Evolutionary conservation across 179 eudicot genomes (phyloP), one percentile per base, ranked within the genome.

Genomic region (Monotropa hypopitys): DNA sequence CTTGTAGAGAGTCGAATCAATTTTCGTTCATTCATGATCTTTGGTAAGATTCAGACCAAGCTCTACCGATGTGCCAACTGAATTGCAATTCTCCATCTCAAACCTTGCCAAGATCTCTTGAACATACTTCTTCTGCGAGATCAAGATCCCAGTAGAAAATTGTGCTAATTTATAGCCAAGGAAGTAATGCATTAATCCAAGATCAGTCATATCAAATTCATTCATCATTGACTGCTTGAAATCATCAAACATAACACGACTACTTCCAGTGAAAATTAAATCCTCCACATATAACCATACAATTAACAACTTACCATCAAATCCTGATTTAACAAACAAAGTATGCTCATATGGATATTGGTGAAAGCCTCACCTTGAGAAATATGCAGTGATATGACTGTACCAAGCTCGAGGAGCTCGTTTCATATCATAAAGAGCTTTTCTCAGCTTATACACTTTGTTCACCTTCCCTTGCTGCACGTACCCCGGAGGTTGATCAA

Each of bases 331-430:
- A 16, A 53, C 59, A 38, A 40, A 38, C 5, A 40, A n/a, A 38
- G 49, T 67, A 67, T 67, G 28, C 49, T 67, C 47, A 67, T 67
- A 67, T 67, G 49, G 72, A 67, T 49, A 67, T 40, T 67, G 13
- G 5, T 38, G 28, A 67, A 67, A 38, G 46, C 70, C 45, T 66
- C 6, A 33, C 46, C 70, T 32, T 32, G 70, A 32, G 11, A 66
- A 66, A 66, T 66, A 66, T 15, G 70, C 16, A 32, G 43, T 46
- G 0, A 66, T 66, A 15, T 23, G 45, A 9, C 46, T 66, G 23
- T 16, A 66, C 70, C 21, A 66, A 33, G 70, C 70, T 66, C 45
- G n/a, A 13, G 46, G 70, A 66, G 46, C 70, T 66, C 35, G 68
- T 62, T 30, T 61, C 13, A 61, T 33, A 0, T 15, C 32, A 38